A percentile compares a stretch with the other conserved stretches of the same genome.
Conservation (phyloP, 768 basidiomycete species). For the Infundibulicybe gibba region DNA sequence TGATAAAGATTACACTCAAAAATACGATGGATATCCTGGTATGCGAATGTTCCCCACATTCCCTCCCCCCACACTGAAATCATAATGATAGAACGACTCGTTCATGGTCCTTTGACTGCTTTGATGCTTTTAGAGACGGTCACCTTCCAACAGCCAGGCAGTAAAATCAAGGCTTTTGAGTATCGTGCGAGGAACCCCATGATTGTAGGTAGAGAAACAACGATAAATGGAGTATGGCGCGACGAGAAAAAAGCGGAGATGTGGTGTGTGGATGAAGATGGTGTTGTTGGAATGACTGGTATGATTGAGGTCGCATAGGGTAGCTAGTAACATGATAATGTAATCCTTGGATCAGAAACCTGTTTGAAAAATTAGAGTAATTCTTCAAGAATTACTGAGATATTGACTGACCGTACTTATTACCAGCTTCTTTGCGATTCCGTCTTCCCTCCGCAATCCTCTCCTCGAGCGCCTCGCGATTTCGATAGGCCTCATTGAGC, state of each 20-base stretch:
- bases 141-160: constrained; percentile 43
- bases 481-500: constrained; percentile 78
- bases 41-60: constrained; percentile 8
- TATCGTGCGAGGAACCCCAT: constrained; percentile 70
- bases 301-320: constrained; percentile 25
- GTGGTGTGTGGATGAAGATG: constrained; percentile 58
- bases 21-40: constrained; percentile 73
- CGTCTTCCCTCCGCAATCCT: constrained; percentile 78
- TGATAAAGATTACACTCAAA: constrained; percentile 67
- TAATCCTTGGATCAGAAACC: constrained; percentile 21
- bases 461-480: constrained; percentile 80
- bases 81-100: constrained; percentile 59
- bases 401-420: constrained; percentile 73
- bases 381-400: too few relatives aligned
- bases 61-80: background rate
- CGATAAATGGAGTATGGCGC: constrained; percentile 43
- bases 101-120: constrained; percentile 82
- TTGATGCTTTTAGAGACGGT: constrained; percentile 71
- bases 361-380: background rate
- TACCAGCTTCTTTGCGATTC: constrained; percentile 87
- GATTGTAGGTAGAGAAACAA: constrained; percentile 46
- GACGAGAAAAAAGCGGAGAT: constrained; percentile 37
- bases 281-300: constrained; percentile 69
- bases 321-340: background rate
- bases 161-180: constrained; percentile 49